phyloP scores from a whole-genome alignment of 371 early-diverging fungal species.

The Cokeromyces recurvatus region DNA sequence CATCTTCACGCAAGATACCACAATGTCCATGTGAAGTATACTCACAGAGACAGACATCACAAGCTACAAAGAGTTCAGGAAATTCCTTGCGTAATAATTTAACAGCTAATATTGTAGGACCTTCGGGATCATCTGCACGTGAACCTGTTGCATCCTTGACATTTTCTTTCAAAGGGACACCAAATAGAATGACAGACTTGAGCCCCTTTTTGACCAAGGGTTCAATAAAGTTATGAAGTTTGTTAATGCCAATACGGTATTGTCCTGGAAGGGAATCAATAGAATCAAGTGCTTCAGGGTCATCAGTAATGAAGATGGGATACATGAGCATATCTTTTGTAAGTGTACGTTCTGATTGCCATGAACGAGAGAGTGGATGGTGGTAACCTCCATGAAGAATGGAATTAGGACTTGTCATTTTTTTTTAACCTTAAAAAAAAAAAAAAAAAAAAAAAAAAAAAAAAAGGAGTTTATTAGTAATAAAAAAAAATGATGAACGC shows the following conservation, averaged over 20 bases:
- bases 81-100: slow-evolving; percentile 71
- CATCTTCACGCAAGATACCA: slow-evolving; percentile 79
- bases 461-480: background rate
- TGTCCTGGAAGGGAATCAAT: slow-evolving; percentile 87
- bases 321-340: slow-evolving; percentile 81
- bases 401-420: slow-evolving; percentile 37
- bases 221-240: slow-evolving; percentile 65
- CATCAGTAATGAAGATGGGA: slow-evolving; percentile 91
- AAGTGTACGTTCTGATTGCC: slow-evolving; percentile 71
- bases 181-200: slow-evolving; percentile 85
- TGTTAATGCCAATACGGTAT: slow-evolving; percentile 79
- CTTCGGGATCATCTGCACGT: slow-evolving; percentile 80
- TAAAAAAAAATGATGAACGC: too few relatives aligned
- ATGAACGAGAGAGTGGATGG: slow-evolving; percentile 73
- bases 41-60: slow-evolving; percentile 96
- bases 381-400: slow-evolving; percentile 88
- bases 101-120: slow-evolving; percentile 86
- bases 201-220: slow-evolving; percentile 90
- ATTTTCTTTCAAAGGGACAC: slow-evolving; percentile 78
- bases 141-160: slow-evolving; percentile 77
- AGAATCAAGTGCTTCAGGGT: slow-evolving; percentile 66
- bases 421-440: background rate
- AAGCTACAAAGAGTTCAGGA: slow-evolving; percentile 81
- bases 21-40: slow-evolving; percentile 97
- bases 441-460: background rate